Percentiles rank a stretch among this genome's conserved stretches.
phyloP scores from a whole-genome alignment of 495 filamentous ascomycete genomes.

The Podospora pseudocomata region DNA sequence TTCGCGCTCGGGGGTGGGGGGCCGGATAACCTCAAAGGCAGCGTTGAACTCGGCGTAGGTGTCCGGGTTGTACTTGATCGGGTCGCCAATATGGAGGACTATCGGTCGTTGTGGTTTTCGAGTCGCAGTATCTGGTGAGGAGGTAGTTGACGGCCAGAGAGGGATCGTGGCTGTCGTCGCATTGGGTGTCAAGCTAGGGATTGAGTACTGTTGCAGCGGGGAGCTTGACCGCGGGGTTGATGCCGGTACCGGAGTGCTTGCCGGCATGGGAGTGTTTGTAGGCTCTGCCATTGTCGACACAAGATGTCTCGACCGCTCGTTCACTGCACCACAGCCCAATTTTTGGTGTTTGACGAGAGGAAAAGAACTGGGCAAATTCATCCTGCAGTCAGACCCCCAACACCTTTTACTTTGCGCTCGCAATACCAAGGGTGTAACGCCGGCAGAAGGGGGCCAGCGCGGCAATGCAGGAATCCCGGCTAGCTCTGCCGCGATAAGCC shows the following conservation, averaged over 20 bases:
- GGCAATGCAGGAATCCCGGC: conserved; percentile 1
- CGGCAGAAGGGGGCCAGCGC: neutral
- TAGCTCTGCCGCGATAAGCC: neutral
- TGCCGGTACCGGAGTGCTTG: conserved; percentile 42
- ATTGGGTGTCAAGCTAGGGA: conserved; percentile 24
- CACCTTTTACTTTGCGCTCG: neutral
- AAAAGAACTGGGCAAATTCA: neutral
- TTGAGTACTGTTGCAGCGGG: conserved; percentile 31
- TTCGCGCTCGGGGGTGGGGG: conserved; percentile 47
- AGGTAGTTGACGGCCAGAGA: conserved; percentile 5
- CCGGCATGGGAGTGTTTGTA: conserved; percentile 46
- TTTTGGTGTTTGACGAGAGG: neutral
- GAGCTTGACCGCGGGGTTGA: conserved; percentile 43
- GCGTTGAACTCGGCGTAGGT: conserved; percentile 54
- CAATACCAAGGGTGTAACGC: neutral
- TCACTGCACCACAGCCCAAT: neutral
- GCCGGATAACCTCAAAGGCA: conserved; percentile 57
- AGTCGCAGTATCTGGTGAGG: neutral
- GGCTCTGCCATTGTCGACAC: conserved; percentile 43
- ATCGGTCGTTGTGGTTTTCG: conserved; percentile 24
- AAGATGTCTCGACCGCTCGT: neutral
- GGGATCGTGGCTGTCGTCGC: conserved; percentile 23
- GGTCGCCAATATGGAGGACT: conserved; percentile 67
- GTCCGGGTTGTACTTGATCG: conserved; percentile 62
- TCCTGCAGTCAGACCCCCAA: neutral